phyloP scores from a whole-genome alignment of 2,329 filamentous ascomycete species.

The Fusarium devonianum region DNA sequence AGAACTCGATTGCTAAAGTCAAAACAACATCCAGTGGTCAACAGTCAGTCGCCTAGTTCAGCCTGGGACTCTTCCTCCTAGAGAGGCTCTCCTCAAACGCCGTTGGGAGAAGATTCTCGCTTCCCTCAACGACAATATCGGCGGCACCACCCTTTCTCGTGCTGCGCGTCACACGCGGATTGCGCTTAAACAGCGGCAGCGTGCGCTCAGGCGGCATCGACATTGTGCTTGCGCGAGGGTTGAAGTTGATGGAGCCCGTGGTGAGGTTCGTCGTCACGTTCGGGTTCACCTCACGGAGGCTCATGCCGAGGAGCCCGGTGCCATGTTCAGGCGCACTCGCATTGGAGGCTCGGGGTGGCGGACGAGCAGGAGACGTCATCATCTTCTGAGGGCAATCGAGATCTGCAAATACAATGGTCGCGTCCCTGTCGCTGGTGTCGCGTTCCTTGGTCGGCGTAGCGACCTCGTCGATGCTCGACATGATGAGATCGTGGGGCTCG shows the following conservation, averaged over 20 bases:
- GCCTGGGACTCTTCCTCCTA: constrained; percentile 63
- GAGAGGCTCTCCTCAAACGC: constrained; percentile 55
- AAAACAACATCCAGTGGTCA: not conserved
- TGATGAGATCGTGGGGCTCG: constrained; percentile 53
- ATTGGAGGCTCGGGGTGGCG: constrained; percentile 42
- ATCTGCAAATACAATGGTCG: constrained; percentile 54
- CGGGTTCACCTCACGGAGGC: constrained; percentile 64
- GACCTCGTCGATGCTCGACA: constrained; percentile 51
- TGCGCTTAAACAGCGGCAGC: constrained; percentile 58
- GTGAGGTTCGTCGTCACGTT: constrained; percentile 55
- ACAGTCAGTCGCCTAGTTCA: constrained; percentile 45
- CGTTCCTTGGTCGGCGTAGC: constrained; percentile 31
- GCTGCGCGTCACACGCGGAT: constrained; percentile 46
- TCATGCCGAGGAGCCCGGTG: constrained; percentile 49
- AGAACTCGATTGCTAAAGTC: constrained; percentile 5
- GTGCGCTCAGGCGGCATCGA: constrained; percentile 53
- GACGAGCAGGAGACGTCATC: constrained; percentile 44
- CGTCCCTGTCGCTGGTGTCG: constrained; percentile 46
- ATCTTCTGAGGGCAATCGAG: constrained; percentile 38
- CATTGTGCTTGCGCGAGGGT: constrained; percentile 52
- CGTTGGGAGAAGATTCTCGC: constrained; percentile 59
- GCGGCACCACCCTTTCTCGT: constrained; percentile 43
- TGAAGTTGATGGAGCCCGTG: constrained; percentile 49
- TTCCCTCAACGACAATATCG: constrained; percentile 51
- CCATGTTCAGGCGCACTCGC: constrained; percentile 39